Percentiles rank a stretch among this genome's conserved stretches.
phyloP scores from a whole-genome alignment of 78 protist genomes.

The Dictyostelium capitatum region DNA sequence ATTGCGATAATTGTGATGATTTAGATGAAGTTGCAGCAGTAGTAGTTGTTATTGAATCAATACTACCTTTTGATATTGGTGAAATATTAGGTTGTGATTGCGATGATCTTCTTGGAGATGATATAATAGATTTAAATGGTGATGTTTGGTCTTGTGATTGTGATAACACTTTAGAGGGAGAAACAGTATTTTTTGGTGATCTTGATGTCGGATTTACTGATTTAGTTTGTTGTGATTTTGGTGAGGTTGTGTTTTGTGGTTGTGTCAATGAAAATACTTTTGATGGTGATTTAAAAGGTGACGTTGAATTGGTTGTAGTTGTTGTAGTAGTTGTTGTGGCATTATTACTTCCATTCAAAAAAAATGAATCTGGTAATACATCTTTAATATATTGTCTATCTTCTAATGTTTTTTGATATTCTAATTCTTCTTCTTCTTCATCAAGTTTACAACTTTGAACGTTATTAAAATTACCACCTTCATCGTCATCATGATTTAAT shows the following conservation, averaged over 20 bases:
- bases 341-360: not conserved
- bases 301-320: not conserved
- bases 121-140: slow-evolving; percentile 3
- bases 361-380: slow-evolving; percentile 11
- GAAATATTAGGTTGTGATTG: not conserved
- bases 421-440: not conserved
- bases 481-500: not conserved
- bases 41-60: not conserved
- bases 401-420: not conserved
- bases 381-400: not conserved
- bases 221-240: not conserved
- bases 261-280: too few species aligned
- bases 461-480: not conserved
- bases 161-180: not conserved
- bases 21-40: not conserved
- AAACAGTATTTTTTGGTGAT: not conserved
- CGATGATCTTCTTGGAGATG: not conserved
- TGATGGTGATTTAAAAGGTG: not conserved
- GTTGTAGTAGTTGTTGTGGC: slow-evolving; percentile 11
- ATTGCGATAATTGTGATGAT: not conserved
- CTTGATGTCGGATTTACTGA: not conserved
- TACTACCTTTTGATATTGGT: not conserved
- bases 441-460: not conserved
- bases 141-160: not conserved
- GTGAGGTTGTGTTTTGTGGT: not conserved